A percentile compares a stretch with the other conserved stretches of the same genome.
Conservation (phyloP, 306 rosid genomes). For the Sophora flavescens region DNA sequence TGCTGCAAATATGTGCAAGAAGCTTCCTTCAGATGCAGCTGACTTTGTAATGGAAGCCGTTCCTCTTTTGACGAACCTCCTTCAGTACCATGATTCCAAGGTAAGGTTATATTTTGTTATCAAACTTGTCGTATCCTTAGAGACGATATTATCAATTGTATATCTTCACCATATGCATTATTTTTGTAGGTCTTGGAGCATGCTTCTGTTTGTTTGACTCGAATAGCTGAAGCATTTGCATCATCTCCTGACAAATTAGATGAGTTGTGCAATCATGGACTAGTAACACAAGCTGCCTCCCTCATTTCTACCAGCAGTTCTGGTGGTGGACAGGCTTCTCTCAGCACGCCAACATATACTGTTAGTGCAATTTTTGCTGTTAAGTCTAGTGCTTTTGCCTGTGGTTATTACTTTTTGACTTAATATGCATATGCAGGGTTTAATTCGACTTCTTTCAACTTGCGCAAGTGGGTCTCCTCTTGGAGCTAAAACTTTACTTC, state of each 20-base stretch:
- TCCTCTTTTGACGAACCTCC: slow-evolving; percentile 93
- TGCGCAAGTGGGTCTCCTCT: slow-evolving; percentile 99
- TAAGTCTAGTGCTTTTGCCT: slow-evolving; percentile 6
- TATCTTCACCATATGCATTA: slow-evolving; percentile 6
- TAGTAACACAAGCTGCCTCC: slow-evolving; percentile 93
- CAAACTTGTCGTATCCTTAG: neutral
- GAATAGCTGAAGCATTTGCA: slow-evolving; percentile 99
- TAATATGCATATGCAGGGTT: slow-evolving; percentile 70
- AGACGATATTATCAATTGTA: neutral
- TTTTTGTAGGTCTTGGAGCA: slow-evolving; percentile 91
- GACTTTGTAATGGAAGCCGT: slow-evolving; percentile 99
- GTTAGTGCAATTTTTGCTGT: slow-evolving; percentile 57
- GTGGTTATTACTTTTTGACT: slow-evolving; percentile 43
- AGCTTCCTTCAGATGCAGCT: slow-evolving; percentile 99
- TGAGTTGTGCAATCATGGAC: slow-evolving; percentile 91
- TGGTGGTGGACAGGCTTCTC: slow-evolving; percentile 98
- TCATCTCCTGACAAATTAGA: slow-evolving; percentile 93
- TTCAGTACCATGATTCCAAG: slow-evolving; percentile 97
- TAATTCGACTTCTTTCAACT: slow-evolving; percentile 95
- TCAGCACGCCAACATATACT: slow-evolving; percentile 91
- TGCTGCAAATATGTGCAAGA: slow-evolving; percentile 99
- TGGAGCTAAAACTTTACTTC: slow-evolving; percentile 89
- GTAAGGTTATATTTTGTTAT: slow-evolving; percentile 47
- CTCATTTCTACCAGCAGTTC: slow-evolving; percentile 92
- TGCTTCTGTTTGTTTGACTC: slow-evolving; percentile 97